Evolutionary conservation across 1,284 basidiomycete genomes (phyloP).

Genomic region (Rhizopogon hawkerae): DNA sequence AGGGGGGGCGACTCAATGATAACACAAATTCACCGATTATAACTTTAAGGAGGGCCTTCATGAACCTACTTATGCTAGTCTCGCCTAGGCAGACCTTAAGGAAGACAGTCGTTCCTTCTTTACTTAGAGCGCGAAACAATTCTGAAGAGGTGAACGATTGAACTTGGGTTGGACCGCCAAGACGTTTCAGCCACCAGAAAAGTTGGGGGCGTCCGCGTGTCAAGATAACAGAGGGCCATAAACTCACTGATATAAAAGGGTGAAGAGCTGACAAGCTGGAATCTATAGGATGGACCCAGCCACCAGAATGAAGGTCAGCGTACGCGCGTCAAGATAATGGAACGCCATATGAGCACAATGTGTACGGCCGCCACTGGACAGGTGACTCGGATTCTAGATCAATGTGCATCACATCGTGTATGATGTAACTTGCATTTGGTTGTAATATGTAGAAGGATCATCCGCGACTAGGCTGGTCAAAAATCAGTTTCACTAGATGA

Average conservation of each 20-base stretch:
- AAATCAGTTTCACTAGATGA: no score
- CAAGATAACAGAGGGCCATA: background rate
- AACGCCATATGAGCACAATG: no score
- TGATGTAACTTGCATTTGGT: no score
- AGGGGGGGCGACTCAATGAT: background rate
- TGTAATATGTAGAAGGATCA: no score
- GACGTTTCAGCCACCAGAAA: background rate
- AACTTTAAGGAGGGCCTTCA: background rate
- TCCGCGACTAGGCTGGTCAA: no score
- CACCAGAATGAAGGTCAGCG: background rate
- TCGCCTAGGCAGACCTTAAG: no score
- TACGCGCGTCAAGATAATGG: background rate
- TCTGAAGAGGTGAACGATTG: background rate
- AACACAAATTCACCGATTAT: background rate
- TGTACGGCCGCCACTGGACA: no score
- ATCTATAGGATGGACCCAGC: no score
- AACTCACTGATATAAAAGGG: no score
- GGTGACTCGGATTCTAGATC: background rate
- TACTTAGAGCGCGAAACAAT: background rate
- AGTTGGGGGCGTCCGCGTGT: no score
- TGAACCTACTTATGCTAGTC: background rate
- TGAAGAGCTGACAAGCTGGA: no score
- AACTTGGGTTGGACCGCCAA: background rate
- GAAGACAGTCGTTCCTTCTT: no score
- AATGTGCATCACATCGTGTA: background rate